These are phyloP conservation scores for Rickenella mellea DNA, from an alignment of 768 basidiomycete species.

Conservation along the genomic window DNA sequence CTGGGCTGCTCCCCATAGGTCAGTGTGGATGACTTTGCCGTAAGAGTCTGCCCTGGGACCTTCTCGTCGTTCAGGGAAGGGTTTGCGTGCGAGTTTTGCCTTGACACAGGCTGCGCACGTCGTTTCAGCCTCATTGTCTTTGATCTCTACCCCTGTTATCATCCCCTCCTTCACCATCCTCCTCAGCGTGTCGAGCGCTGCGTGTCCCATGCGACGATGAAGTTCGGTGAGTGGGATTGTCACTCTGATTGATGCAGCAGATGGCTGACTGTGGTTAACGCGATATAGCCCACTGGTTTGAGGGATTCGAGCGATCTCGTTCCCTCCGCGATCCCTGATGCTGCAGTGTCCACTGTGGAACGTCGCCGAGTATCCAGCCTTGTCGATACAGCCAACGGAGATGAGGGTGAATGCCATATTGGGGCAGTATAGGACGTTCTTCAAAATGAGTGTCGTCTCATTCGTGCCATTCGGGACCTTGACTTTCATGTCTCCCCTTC, in stretches of 20 bases:
- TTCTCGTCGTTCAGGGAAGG: background rate
- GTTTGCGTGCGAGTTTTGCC: constrained; percentile 20
- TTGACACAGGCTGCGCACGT: constrained; percentile 21
- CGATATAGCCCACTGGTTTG: too few relatives aligned
- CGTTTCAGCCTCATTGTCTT: constrained; percentile 10
- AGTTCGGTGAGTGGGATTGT: background rate
- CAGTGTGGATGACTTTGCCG: constrained; percentile 1
- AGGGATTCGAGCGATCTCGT: too few relatives aligned
- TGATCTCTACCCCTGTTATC: constrained; percentile 19
- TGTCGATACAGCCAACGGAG: constrained; percentile 1
- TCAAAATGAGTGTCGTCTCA: constrained; percentile 14
- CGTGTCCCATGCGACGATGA: background rate
- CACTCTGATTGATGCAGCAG: background rate
- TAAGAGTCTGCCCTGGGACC: background rate
- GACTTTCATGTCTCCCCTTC: constrained; percentile 21
- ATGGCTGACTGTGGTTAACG: constrained; percentile 1
- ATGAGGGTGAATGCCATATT: constrained; percentile 5
- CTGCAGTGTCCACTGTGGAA: constrained; percentile 15
- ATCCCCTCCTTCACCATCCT: constrained; percentile 3
- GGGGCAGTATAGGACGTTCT: too few relatives aligned
- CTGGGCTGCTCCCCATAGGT: constrained; percentile 11
- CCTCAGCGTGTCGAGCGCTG: background rate
- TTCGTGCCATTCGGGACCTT: constrained; percentile 15
- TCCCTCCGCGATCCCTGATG: constrained; percentile 17
- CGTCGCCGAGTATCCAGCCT: constrained; percentile 20